A percentile compares a stretch with the other conserved stretches of the same genome.
phyloP scores from a whole-genome alignment of 108 stramenopile species.

The Nitzschia sp. region DNA sequence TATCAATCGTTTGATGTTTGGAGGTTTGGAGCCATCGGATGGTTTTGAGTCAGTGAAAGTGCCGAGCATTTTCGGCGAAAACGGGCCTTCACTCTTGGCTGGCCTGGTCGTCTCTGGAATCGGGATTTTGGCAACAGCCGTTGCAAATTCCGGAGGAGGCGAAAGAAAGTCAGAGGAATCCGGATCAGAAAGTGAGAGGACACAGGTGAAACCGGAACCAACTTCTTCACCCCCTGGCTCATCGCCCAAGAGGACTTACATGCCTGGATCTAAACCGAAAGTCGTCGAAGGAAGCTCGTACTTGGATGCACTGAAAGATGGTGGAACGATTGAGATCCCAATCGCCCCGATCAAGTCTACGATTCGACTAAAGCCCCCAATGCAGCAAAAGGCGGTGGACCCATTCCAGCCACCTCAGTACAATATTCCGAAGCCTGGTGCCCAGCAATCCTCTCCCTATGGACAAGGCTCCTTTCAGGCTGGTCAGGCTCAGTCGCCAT shows the following conservation, averaged over 20 bases:
- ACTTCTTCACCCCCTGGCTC: no score
- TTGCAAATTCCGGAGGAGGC: not conserved
- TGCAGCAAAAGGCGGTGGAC: not conserved
- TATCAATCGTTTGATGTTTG: not conserved
- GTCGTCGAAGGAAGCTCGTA: no score
- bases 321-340: not conserved
- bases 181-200: no score
- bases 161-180: not conserved
- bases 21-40: not conserved
- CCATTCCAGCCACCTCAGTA: constrained; percentile 4
- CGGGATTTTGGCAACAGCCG: not conserved
- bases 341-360: not conserved
- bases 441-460: not conserved
- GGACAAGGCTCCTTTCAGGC: not conserved
- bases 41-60: not conserved
- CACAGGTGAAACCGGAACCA: no score
- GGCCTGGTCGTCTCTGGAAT: not conserved
- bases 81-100: constrained; percentile 2
- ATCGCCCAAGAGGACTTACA: no score
- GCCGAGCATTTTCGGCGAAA: not conserved
- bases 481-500: not conserved
- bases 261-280: no score
- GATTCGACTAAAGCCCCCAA: not conserved
- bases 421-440: not conserved
- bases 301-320: not conserved